Evolutionary conservation across 495 filamentous ascomycete species (phyloP), one percentile per base, ranked within the genome.

Genomic region (Pseudoneurospora amorphoporcata): DNA sequence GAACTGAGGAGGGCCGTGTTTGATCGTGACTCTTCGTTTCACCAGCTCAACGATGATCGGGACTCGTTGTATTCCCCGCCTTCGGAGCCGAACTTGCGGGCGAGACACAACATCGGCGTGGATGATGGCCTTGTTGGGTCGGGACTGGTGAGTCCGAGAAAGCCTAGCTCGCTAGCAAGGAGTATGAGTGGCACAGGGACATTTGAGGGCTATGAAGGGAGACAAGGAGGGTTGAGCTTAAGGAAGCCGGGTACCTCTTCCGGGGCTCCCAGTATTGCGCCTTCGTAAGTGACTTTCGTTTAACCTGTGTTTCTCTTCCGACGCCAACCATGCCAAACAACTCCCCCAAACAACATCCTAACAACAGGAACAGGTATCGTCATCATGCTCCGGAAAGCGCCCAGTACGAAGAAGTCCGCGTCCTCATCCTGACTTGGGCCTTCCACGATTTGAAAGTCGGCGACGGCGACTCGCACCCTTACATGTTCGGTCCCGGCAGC

Each of bases 381-480:
- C 29, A 65, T 2, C 41, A 68, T 71, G 19, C 43, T 71, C 17
- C 14, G 23, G 61, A 72, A 37, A 65, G 29, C n/a, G 61, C 69
- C 7, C 73, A 76, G 38, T 80, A 80, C 73, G 72, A 47, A 23
- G 69, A 78, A 40, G 79, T 80, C 10, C 75, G 77, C 68, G 77
- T 72, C 23, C 75, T 81, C 8, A 79, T 81, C 68, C 61, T 81
- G 12, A 81, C 79, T 3, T 81, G 79, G 79, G 45, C 58, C 9
- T 81, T 80, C 70, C 79, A 81, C 65, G 79, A 81, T 43, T 70
- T 81, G 3, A 72, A 77, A 8, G 43, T 72, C 35, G 73, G 75
- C 47, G 72, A 76, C 12, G 17, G 29, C 23, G 53, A 65, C 14
- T 35, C 53, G 8, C 53, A 65, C 14, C 53, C 53, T 14, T 80